phyloP scores from a whole-genome alignment of 1,284 basidiomycete species.

The Mycena citricolor region DNA sequence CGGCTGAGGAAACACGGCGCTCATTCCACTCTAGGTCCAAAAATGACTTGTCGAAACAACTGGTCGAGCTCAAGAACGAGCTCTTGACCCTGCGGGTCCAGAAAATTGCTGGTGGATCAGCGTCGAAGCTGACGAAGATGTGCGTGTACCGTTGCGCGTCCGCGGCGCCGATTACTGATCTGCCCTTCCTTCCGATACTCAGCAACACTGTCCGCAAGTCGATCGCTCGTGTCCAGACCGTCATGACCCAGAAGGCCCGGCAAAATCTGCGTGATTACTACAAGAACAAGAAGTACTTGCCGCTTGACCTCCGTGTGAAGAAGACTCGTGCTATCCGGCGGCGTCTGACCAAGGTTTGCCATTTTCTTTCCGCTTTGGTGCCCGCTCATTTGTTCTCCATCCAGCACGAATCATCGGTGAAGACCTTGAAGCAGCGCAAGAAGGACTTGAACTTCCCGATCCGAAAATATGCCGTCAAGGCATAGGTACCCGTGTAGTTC shows the following conservation, averaged over 20 bases:
- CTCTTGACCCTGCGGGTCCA: constrained; percentile 92
- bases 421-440: constrained; percentile 92
- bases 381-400: too few relatives aligned
- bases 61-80: constrained; percentile 94
- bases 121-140: constrained; percentile 98
- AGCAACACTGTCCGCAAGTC: constrained; percentile 98
- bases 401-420: constrained; percentile 78
- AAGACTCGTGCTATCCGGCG: constrained; percentile 98
- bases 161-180: constrained; percentile 8
- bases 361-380: constrained; percentile 19
- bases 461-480: constrained; percentile 84
- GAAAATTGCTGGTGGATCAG: constrained; percentile 96
- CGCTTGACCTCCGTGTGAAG: constrained; percentile 97
- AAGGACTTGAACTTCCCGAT: constrained; percentile 91
- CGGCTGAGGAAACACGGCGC: neutral
- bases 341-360: constrained; percentile 83
- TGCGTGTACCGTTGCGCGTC: constrained; percentile 45
- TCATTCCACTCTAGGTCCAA: constrained; percentile 69
- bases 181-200: constrained; percentile 18
- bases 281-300: constrained; percentile 96
- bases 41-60: constrained; percentile 95
- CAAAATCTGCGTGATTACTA: constrained; percentile 97
- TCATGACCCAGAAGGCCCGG: constrained; percentile 98
- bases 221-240: constrained; percentile 97
- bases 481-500: constrained; percentile 45